These are phyloP conservation scores for Phytophthora ramorum DNA, from an alignment of 352 stramenopile genomes.

Conservation along the genomic window DNA sequence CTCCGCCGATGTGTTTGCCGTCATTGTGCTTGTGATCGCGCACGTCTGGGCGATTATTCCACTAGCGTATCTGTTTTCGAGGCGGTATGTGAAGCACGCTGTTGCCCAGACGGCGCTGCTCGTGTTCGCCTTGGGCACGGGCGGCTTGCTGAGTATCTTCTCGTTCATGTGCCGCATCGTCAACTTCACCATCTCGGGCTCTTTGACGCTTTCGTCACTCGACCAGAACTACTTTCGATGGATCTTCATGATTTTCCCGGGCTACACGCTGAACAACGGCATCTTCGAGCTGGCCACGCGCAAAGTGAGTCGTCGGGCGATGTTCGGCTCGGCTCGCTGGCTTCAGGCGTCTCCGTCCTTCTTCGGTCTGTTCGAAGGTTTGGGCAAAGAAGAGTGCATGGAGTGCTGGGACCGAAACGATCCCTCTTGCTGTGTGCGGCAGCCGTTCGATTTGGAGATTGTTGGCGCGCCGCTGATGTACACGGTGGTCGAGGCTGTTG, in stretches of 20 bases:
- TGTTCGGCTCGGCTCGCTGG: constrained; percentile 40
- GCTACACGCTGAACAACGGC: constrained; percentile 70
- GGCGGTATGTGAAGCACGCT: constrained; percentile 62
- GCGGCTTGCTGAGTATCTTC: constrained; percentile 77
- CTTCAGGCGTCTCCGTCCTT: constrained; percentile 47
- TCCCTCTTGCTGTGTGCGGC: constrained; percentile 55
- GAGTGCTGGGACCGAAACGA: constrained; percentile 57
- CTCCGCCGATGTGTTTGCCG: constrained; percentile 44
- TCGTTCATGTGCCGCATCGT: constrained; percentile 80
- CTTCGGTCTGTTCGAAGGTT: constrained; percentile 59
- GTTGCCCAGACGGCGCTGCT: constrained; percentile 70
- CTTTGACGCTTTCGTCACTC: constrained; percentile 59
- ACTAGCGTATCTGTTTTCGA: constrained; percentile 71
- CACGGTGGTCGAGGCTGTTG: constrained; percentile 42
- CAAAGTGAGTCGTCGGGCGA: constrained; percentile 62
- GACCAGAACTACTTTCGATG: constrained; percentile 77
- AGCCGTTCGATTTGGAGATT: constrained; percentile 67
- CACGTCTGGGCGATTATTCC: constrained; percentile 65
- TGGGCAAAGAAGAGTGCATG: constrained; percentile 47
- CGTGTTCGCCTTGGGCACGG: constrained; percentile 65
- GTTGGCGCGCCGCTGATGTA: constrained; percentile 56
- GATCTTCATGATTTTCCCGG: constrained; percentile 77
- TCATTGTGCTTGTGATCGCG: constrained; percentile 46
- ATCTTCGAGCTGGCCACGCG: constrained; percentile 77
- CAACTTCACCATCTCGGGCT: constrained; percentile 45